Evolutionary conservation across 805 yeast species (phyloP).

Genomic region (Candida boleticola): DNA sequence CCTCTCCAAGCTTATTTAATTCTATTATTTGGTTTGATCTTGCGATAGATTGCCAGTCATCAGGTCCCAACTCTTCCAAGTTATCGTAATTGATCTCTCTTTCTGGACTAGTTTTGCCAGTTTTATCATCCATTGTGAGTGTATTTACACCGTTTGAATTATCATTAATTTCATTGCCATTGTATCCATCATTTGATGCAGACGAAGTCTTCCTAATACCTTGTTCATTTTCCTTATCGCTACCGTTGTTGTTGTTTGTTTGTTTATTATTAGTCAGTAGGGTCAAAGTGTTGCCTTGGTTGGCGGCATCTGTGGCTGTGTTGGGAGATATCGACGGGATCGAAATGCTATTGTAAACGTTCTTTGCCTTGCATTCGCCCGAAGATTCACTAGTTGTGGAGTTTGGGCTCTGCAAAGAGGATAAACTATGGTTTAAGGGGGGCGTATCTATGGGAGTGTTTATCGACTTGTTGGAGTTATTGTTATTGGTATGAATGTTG

Average conservation of each 20-base stretch:
- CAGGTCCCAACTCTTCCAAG: slow-evolving; percentile 61
- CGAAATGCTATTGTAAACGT: not conserved
- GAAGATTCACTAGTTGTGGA: slow-evolving; percentile 1
- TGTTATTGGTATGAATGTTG: not conserved
- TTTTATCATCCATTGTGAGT: not conserved
- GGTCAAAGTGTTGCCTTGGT: not conserved
- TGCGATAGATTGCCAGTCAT: slow-evolving; percentile 69
- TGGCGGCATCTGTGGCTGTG: not conserved
- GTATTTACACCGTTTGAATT: not conserved
- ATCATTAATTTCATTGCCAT: not conserved
- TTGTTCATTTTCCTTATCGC: not conserved
- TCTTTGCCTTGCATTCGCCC: not conserved
- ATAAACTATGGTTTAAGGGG: not conserved
- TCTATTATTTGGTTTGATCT: slow-evolving; percentile 62
- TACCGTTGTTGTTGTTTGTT: not conserved
- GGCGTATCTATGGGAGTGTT: slow-evolving; percentile 1
- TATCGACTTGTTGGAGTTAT: not conserved
- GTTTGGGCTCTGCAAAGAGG: not conserved
- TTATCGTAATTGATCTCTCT: slow-evolving; percentile 24
- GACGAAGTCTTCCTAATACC: not conserved
- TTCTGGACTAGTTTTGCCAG: not conserved
- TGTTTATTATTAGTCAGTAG: not conserved
- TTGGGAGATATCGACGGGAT: not conserved
- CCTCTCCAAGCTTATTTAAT: slow-evolving; percentile 81
- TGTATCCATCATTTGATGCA: not conserved